Evolutionary conservation across 371 early-diverging fungal species (phyloP).

Genomic region (Mucor irregularis): DNA sequence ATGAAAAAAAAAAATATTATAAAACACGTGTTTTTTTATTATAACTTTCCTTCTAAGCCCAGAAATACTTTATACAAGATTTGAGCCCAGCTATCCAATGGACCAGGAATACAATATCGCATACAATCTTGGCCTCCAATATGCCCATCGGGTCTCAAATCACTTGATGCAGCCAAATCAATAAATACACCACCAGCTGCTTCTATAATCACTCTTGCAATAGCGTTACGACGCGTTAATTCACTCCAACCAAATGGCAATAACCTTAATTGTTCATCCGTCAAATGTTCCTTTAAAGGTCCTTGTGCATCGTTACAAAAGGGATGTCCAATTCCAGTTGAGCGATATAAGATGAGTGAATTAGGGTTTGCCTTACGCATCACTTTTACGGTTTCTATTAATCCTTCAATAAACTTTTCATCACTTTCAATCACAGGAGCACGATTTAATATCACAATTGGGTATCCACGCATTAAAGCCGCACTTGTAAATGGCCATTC

Average conservation of each 20-base stretch:
- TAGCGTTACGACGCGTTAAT: slow-evolving; percentile 50
- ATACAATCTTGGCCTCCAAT: slow-evolving; percentile 65
- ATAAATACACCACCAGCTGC: slow-evolving; percentile 60
- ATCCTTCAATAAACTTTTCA: slow-evolving; percentile 37
- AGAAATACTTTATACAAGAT: slow-evolving; percentile 53
- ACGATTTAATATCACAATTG: slow-evolving; percentile 51
- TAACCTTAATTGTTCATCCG: slow-evolving; percentile 31
- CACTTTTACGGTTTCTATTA: slow-evolving; percentile 42
- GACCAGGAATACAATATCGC: slow-evolving; percentile 67
- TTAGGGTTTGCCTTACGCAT: slow-evolving; percentile 40
- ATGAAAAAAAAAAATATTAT: slow-evolving; percentile 1
- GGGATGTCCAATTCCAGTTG: slow-evolving; percentile 53
- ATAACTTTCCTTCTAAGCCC: slow-evolving; percentile 18
- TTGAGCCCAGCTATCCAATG: slow-evolving; percentile 56
- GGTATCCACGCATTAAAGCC: slow-evolving; percentile 31
- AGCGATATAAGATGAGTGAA: slow-evolving; percentile 51
- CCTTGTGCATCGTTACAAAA: slow-evolving; percentile 41
- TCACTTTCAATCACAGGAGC: slow-evolving; percentile 50
- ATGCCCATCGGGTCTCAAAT: slow-evolving; percentile 60
- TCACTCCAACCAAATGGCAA: slow-evolving; percentile 60
- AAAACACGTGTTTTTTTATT: slow-evolving; percentile 1
- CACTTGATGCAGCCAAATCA: slow-evolving; percentile 55
- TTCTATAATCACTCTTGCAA: slow-evolving; percentile 57
- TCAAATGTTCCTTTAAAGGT: slow-evolving; percentile 33
- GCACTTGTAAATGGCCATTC: slow-evolving; percentile 52